Conservation (phyloP, 768 basidiomycete genomes). For the Tephrocybe sp. region DNA sequence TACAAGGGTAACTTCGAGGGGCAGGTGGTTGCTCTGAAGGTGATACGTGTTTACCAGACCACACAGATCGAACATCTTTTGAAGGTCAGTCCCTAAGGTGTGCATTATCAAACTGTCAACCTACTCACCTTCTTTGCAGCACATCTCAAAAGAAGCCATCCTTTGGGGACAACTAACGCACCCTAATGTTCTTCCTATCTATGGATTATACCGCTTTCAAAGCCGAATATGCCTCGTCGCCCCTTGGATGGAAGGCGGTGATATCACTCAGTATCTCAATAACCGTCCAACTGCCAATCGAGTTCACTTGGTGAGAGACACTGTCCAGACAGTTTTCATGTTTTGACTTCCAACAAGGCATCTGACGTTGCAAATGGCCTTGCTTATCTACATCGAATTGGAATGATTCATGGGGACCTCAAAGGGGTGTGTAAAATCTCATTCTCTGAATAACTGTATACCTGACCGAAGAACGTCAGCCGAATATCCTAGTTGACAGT, state of each 20-base stretch:
- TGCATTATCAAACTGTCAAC: neutral
- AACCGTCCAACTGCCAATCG: neutral
- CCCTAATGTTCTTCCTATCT: neutral
- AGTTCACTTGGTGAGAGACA: neutral
- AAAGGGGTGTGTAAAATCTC: neutral
- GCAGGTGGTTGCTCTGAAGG: neutral
- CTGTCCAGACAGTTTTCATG: neutral
- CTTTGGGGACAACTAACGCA: conserved; percentile 1
- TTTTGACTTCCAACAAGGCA: neutral
- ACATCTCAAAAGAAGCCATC: neutral
- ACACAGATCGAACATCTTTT: neutral
- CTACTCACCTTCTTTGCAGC: neutral
- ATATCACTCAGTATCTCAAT: neutral
- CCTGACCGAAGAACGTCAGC: neutral
- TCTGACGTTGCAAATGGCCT: conserved; percentile 1
- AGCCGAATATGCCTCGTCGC: neutral
- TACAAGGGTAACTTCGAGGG: neutral
- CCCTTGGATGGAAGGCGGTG: conserved; percentile 1
- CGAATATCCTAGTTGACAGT: neutral
- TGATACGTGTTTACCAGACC: neutral
- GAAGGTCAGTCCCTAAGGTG: neutral
- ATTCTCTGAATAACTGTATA: neutral
- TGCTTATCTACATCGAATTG: neutral
- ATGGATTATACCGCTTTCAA: neutral
- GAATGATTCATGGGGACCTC: neutral